These are phyloP conservation scores for Cicer judaicum DNA, from an alignment of 306 rosid species.

Conservation along the genomic window DNA sequence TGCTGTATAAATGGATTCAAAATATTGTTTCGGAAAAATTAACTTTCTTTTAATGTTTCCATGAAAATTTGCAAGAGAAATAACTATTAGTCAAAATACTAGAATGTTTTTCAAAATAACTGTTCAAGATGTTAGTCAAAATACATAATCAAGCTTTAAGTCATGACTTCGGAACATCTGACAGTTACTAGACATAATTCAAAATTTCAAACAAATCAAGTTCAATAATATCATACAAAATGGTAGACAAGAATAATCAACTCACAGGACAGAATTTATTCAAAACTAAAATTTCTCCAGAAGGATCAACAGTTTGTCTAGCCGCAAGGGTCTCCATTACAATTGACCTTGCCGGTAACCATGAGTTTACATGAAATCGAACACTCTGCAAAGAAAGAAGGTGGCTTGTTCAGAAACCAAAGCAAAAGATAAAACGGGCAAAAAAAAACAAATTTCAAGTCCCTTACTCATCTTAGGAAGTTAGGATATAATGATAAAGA, in stretches of 20 bases:
- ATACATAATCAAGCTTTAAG: constrained; percentile 35
- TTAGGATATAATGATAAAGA: not conserved
- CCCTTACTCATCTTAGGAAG: not conserved
- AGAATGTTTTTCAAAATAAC: constrained; percentile 18
- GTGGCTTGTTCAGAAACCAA: constrained; percentile 36
- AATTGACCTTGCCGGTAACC: constrained; percentile 98
- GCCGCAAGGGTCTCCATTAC: constrained; percentile 75
- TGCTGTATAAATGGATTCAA: constrained; percentile 18
- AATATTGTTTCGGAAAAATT: not conserved
- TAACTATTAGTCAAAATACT: not conserved
- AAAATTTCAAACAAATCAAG: constrained; percentile 8
- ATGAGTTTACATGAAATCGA: constrained; percentile 75
- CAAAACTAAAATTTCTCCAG: constrained; percentile 89
- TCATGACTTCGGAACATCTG: constrained; percentile 16
- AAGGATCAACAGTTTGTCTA: constrained; percentile 76
- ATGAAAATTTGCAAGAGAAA: not conserved
- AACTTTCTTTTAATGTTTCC: not conserved
- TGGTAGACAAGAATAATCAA: constrained; percentile 29
- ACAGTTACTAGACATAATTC: constrained; percentile 22
- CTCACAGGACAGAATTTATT: constrained; percentile 93
- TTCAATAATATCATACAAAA: constrained; percentile 22
- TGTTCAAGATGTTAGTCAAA: not conserved
- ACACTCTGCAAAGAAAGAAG: constrained; percentile 62
- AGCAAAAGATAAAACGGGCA: constrained; percentile 11
- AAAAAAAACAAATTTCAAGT: constrained; percentile 1